These are phyloP conservation scores for Acidiella bohemica DNA, from an alignment of 495 filamentous ascomycete species.

Conservation along the genomic window DNA sequence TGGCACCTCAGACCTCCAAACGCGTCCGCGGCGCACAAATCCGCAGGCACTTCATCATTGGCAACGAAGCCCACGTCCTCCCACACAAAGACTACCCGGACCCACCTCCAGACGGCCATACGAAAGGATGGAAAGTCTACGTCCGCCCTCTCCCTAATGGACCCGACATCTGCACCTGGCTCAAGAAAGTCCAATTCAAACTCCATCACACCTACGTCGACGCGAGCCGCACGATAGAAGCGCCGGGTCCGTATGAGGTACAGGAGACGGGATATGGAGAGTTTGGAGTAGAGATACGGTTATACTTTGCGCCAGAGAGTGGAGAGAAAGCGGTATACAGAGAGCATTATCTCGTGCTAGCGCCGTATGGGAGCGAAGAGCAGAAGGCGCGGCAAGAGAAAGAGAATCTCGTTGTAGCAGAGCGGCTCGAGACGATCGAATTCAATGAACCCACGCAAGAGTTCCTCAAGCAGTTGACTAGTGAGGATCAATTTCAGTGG, in stretches of 20 bases:
- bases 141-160: constrained; percentile 73
- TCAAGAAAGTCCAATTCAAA: constrained; percentile 95
- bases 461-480: constrained; percentile 68
- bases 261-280: constrained; percentile 93
- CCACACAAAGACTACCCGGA: constrained; percentile 10
- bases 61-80: constrained; percentile 18
- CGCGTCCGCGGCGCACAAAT: constrained; percentile 11
- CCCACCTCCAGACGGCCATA: constrained; percentile 54
- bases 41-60: constrained; percentile 20
- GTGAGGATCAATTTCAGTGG: constrained; percentile 29
- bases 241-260: constrained; percentile 65
- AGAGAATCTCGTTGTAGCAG: constrained; percentile 52
- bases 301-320: constrained; percentile 76
- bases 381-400: constrained; percentile 49
- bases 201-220: constrained; percentile 91
- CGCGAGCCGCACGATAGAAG: constrained; percentile 60
- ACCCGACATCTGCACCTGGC: constrained; percentile 78
- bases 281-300: constrained; percentile 86
- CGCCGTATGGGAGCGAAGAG: constrained; percentile 77
- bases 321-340: constrained; percentile 83
- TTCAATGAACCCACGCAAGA: constrained; percentile 93
- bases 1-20: constrained; percentile 13
- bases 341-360: constrained; percentile 79
- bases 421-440: constrained; percentile 77
- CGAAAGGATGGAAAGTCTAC: constrained; percentile 88